Base-by-base conservation (phyloP, 768 basidiomycete species). In the Podaxis mareebaensis region DNA sequence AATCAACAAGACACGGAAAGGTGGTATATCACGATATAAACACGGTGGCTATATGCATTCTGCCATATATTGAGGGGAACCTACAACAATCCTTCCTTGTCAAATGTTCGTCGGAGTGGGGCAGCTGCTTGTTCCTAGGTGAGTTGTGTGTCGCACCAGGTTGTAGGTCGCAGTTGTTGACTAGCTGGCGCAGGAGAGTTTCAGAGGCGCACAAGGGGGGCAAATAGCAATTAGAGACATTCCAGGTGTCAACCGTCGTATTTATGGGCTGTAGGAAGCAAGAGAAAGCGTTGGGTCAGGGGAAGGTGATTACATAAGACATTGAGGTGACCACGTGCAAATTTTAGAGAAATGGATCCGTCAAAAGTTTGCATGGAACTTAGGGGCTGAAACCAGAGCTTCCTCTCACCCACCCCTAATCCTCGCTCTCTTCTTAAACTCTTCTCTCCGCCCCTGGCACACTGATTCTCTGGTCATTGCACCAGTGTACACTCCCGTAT, bases 281-380 rank as follows among this genome's bases (percentile, higher is more conserved):
- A 15, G 26, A 28, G 26, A 51, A 22, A 28, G 13, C 49, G 26
- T 12, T 44, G n/a, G 13, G 22, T 51, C 20, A 53, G 59, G 59
- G 20, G 49, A 38, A 36, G 48, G 28, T 53, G 59, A 51, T 61
- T 39, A 61, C 52, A 5, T 53, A 61, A 53, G 7, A 11, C 49
- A 33, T 20, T 30, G 60, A 20, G 60, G 38, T 17, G 60, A 61
- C 51, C 60, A 61, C 60, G 60, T 61, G 60, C 60, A 53, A 53
- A 53, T 39, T 52, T 60, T 56, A 12, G 39, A 56, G 54, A 40
- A 40, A 39, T 56, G 54, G 15, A n/a, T 56, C 44, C 39, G 54
- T 53, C 59, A 60, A 60, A 60, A 60, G 49, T 60, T 60, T 60
- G 59, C 59, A 28, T 26, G 15, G 52, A 60, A 24, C 52, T 61